These are phyloP conservation scores for Phialocephala subalpina DNA, from an alignment of 2,329 filamentous ascomycete genomes.

Conservation along the genomic window DNA sequence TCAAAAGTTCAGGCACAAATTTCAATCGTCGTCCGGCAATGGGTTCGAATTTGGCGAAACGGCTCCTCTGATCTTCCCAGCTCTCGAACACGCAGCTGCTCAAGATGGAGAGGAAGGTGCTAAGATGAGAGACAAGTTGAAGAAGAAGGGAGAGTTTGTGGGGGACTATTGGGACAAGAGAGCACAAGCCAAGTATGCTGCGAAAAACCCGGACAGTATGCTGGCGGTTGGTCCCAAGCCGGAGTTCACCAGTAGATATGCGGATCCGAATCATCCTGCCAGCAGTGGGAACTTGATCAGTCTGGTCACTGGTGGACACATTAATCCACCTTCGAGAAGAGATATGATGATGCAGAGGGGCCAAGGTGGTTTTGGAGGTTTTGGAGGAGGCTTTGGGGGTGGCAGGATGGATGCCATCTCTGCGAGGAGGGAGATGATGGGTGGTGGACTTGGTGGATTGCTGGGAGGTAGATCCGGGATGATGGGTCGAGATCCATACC, in stretches of 20 bases:
- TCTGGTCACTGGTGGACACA: not conserved
- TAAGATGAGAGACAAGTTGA: not conserved
- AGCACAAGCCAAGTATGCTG: not conserved
- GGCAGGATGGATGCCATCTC: not conserved
- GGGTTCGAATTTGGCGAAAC: not conserved
- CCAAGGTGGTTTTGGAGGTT: not conserved
- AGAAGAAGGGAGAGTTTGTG: not conserved
- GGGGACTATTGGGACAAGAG: not conserved
- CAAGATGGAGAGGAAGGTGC: not conserved
- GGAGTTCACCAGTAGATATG: not conserved
- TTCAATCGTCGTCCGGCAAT: not conserved
- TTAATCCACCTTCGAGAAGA: not conserved
- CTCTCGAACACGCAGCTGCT: not conserved
- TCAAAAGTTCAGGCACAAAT: not conserved
- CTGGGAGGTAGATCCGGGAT: not conserved
- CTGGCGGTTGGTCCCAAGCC: not conserved
- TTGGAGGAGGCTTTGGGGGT: not conserved
- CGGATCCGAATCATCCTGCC: not conserved
- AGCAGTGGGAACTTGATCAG: not conserved
- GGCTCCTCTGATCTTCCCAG: not conserved
- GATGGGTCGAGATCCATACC: not conserved
- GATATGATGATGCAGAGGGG: conserved; percentile 1
- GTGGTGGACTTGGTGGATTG: not conserved
- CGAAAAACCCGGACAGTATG: not conserved
- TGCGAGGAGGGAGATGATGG: not conserved